Base-by-base conservation (phyloP, 257 asterid species). In the Primulina tabacum region DNA sequence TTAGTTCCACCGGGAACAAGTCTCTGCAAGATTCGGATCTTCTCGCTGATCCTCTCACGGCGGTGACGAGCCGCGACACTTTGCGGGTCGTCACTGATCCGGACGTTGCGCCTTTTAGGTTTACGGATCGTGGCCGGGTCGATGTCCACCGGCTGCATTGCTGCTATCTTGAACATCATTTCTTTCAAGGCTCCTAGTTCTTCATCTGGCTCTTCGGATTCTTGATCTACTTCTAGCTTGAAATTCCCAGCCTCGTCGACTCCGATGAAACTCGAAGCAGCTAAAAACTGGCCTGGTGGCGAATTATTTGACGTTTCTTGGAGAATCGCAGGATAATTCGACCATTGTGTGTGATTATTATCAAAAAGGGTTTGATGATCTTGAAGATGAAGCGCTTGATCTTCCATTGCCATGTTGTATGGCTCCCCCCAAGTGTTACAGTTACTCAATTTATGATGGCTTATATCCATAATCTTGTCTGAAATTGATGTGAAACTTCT, bases 111-210 rank as follows among this genome's bases (percentile, higher is more conserved):
- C 55, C 96, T 79, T 34, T 84, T 73, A 0, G 98, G 95, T 76
- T 80, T 85, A 7, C 88, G 78, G 40, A 92, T 67, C 1, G 96
- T 81, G 59, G 92, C 82, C 0, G 96, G 97, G 68, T 92, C 98
- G 68, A 92, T 83, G 69, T 89, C 98, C 4, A 92, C 92, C 0
- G 98, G 97, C 60, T 92, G 98, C 98, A 92, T 88, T 68, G 97
- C 80, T 0, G 98, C 98, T 55, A 92, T 88, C 74, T 85, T 92
- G 90, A 89, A 92, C 97, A 88, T 88, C 96, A 89, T 88, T 68
- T 89, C 98, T 20, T 89, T 92, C 90, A 88, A 85, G 52, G 96
- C 88, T 7, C 96, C 98, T 2, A 92, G 67, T 40, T 89, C 90
- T 29, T 92, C 95, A 20, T 87, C 95, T 0, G 38, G 38, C 0